phyloP scores from a whole-genome alignment of 1,284 basidiomycete genomes.

The Sutorius eximius region DNA sequence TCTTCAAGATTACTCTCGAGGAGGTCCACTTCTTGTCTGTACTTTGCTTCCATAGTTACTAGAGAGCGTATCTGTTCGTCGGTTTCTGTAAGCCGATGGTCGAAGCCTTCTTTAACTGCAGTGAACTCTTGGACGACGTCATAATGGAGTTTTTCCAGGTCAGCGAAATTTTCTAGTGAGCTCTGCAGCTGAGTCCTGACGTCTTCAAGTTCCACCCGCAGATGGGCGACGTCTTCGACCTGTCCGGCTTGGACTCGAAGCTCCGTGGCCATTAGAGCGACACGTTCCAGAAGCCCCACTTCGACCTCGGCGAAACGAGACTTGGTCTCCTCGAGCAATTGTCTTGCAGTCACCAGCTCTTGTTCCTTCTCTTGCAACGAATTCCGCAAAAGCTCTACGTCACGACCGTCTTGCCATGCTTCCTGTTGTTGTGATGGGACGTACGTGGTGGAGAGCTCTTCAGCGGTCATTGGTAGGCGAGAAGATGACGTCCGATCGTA shows the following conservation, averaged over 20 bases:
- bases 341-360: constrained; percentile 19
- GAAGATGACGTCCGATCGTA: constrained; percentile 27
- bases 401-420: constrained; percentile 1
- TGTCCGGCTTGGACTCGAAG: constrained; percentile 13
- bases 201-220: constrained; percentile 23
- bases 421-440: background rate
- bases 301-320: constrained; percentile 15
- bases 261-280: constrained; percentile 21
- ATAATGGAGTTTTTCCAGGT: constrained; percentile 25
- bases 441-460: constrained; percentile 6
- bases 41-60: constrained; percentile 19
- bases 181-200: constrained; percentile 16
- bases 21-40: constrained; percentile 17
- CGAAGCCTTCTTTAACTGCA: constrained; percentile 21
- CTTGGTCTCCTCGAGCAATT: constrained; percentile 22
- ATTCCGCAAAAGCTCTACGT: constrained; percentile 15
- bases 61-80: constrained; percentile 25
- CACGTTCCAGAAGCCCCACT: constrained; percentile 20
- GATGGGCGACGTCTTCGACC: constrained; percentile 10
- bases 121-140: constrained; percentile 24
- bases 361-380: constrained; percentile 23
- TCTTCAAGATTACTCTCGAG: constrained; percentile 27
- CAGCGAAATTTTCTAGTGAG: constrained; percentile 26
- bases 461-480: background rate
- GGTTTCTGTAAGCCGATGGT: constrained; percentile 19